These are phyloP conservation scores for Solanum bukasovii DNA, from an alignment of 257 asterid species.

Conservation along the genomic window DNA sequence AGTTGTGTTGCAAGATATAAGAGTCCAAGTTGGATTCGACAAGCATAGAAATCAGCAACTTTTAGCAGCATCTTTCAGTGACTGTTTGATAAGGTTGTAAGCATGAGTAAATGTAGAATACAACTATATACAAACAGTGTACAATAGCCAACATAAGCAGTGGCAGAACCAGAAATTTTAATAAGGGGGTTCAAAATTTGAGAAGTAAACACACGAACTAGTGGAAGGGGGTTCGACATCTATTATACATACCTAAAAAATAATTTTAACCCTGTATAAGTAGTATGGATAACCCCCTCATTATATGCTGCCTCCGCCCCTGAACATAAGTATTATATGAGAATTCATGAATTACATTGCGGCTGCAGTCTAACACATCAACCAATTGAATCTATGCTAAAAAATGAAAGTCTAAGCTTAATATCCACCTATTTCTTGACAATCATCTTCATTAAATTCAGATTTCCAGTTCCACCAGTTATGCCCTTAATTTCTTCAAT, in stretches of 20 bases:
- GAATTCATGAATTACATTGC: background rate
- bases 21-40: background rate
- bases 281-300: no score
- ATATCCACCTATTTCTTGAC: background rate
- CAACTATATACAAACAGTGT: background rate
- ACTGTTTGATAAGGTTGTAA: background rate
- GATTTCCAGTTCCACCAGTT: background rate
- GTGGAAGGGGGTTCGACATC: no score
- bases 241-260: no score
- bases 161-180: no score
- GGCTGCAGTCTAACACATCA: background rate
- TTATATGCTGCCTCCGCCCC: no score
- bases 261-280: no score
- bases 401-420: background rate
- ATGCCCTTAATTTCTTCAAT: background rate
- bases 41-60: background rate
- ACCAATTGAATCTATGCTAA: background rate
- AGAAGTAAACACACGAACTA: no score
- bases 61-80: background rate
- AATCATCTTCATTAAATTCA: background rate
- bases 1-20: background rate
- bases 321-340: background rate
- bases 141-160: background rate
- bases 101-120: background rate
- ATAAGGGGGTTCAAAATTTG: no score